Conservation (phyloP, 352 stramenopile species). For the Pythium plurisporium region DNA sequence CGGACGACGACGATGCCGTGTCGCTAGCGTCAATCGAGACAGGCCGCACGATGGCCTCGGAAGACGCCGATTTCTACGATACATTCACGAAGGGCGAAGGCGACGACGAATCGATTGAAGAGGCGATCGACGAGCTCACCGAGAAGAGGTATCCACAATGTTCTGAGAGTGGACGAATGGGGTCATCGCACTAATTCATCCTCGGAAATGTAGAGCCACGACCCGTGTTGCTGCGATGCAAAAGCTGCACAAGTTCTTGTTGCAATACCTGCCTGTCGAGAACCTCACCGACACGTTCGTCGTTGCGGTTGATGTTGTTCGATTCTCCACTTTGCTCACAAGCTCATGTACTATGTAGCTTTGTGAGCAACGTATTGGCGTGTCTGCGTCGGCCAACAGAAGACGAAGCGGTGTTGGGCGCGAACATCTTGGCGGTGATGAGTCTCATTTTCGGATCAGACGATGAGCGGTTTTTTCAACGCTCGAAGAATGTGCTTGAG, state of each 20-base stretch:
- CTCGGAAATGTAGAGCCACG: conserved; percentile 46
- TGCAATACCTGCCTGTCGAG: conserved; percentile 67
- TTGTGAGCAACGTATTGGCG: conserved; percentile 61
- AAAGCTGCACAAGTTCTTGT: conserved; percentile 50
- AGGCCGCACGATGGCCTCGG: conserved; percentile 46
- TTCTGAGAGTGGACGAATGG: no score
- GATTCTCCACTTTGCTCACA: no score
- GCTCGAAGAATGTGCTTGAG: conserved; percentile 61
- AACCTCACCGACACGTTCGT: conserved; percentile 66
- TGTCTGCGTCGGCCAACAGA: conserved; percentile 71
- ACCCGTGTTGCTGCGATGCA: conserved; percentile 69
- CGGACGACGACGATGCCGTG: conserved; percentile 58
- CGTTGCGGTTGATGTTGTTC: no score
- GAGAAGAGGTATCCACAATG: conserved; percentile 83
- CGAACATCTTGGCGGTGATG: conserved; percentile 69
- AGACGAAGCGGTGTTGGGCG: conserved; percentile 54
- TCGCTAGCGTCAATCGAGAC: conserved; percentile 75
- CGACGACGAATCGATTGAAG: conserved; percentile 64
- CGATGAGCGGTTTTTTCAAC: conserved; percentile 75
- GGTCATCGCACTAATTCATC: no score
- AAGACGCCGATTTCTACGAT: conserved; percentile 71
- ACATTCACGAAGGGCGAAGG: conserved; percentile 50
- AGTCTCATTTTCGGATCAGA: conserved; percentile 69
- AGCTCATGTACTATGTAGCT: no score
- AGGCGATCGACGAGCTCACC: conserved; percentile 72